These are phyloP conservation scores for Claviceps sp. DNA, from an alignment of 2,329 filamentous ascomycete species.

Conservation along the genomic window DNA sequence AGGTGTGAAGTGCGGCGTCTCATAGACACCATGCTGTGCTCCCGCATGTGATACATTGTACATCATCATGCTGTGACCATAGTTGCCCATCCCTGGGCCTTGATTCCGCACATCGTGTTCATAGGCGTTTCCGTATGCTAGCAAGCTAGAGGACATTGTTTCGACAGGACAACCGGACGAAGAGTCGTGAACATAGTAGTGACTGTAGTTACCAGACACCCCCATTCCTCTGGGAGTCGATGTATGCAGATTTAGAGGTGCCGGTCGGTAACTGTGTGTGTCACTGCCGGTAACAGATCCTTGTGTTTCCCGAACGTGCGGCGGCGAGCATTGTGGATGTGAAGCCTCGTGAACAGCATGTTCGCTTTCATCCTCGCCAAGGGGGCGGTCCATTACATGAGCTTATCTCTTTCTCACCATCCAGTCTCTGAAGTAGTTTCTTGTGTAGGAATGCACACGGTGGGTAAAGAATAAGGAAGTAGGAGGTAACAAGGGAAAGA, in stretches of 20 bases:
- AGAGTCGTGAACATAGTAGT: constrained; percentile 42
- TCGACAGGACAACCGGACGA: constrained; percentile 37
- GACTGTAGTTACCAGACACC: constrained; percentile 42
- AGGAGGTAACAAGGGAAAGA: not conserved
- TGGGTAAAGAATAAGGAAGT: not conserved
- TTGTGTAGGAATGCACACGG: not conserved
- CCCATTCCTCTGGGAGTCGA: constrained; percentile 37
- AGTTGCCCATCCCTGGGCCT: constrained; percentile 41
- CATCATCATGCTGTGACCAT: constrained; percentile 56
- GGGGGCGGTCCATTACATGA: constrained; percentile 67
- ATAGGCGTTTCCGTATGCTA: constrained; percentile 53
- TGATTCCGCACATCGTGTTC: constrained; percentile 46
- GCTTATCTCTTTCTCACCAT: constrained; percentile 28
- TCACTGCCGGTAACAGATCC: constrained; percentile 19
- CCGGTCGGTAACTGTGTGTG: constrained; percentile 33
- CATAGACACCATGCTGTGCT: constrained; percentile 55
- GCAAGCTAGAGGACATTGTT: constrained; percentile 40
- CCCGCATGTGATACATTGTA: constrained; percentile 61
- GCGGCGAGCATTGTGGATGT: constrained; percentile 37
- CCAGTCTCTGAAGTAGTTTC: constrained; percentile 5
- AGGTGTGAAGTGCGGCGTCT: constrained; percentile 60
- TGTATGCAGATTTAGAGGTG: constrained; percentile 35
- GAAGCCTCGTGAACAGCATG: constrained; percentile 49
- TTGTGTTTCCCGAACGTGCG: constrained; percentile 35
- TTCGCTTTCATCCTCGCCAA: constrained; percentile 63